Percentiles rank a stretch among this genome's conserved stretches.
Conservation (phyloP, 495 filamentous ascomycete genomes). For the Parathielavia hyrcaniae region DNA sequence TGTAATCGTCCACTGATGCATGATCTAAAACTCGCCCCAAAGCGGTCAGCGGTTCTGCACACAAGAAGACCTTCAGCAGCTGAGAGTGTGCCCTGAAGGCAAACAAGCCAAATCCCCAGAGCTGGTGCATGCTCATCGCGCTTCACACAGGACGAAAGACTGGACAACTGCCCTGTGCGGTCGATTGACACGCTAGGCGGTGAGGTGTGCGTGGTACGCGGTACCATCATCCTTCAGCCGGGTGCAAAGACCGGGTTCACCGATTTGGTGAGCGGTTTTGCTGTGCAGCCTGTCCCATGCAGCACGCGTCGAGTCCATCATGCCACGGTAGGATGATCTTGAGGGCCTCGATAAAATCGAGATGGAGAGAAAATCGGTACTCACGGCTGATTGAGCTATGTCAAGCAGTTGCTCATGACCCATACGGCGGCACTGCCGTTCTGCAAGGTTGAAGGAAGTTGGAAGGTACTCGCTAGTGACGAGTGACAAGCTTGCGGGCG, state of each 20-base stretch:
- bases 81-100: not conserved
- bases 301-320: slow-evolving; percentile 11
- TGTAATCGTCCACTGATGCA: slow-evolving; percentile 50
- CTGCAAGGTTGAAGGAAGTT: slow-evolving; percentile 15
- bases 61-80: not conserved
- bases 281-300: slow-evolving; percentile 5
- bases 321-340: not conserved
- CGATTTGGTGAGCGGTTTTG: not conserved
- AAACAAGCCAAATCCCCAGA: not conserved
- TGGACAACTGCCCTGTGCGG: not conserved
- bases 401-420: slow-evolving; percentile 24
- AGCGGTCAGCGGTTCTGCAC: slow-evolving; percentile 22
- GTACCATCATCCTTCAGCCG: slow-evolving; percentile 6
- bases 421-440: slow-evolving; percentile 19
- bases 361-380: slow-evolving; percentile 17
- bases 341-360: slow-evolving; percentile 1
- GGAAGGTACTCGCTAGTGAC: slow-evolving; percentile 27
- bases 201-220: not conserved
- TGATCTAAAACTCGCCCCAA: slow-evolving; percentile 34
- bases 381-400: slow-evolving; percentile 21
- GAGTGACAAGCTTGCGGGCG: slow-evolving; percentile 26
- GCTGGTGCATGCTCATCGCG: not conserved
- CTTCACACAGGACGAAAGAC: not conserved
- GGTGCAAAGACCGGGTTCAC: not conserved
- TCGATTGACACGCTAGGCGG: not conserved